Evolutionary conservation across 2,329 filamentous ascomycete species (phyloP).

Genomic region (Zasmidium cellare): DNA sequence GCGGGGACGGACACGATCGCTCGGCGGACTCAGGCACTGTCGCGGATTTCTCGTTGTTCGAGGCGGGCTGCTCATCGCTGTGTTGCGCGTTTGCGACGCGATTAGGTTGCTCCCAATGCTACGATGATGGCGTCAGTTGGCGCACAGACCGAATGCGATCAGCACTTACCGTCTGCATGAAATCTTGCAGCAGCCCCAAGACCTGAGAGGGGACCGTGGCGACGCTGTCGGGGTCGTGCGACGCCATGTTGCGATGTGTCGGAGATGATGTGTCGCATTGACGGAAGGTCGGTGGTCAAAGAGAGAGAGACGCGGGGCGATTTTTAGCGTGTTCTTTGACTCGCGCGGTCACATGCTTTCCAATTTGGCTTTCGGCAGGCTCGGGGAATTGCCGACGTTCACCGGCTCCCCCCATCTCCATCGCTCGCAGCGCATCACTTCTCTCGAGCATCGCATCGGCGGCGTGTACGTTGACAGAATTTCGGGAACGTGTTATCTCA

Average conservation of each 20-base stretch:
- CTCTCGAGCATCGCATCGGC: too few relatives aligned
- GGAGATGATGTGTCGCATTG: constrained; percentile 2
- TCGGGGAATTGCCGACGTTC: neutral
- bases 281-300: neutral
- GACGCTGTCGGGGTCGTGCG: constrained; percentile 27
- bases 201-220: constrained; percentile 16
- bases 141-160: neutral
- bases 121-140: constrained; percentile 30
- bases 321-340: neutral
- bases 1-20: neutral
- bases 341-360: neutral
- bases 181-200: neutral
- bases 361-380: neutral
- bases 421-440: too few relatives aligned
- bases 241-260: constrained; percentile 21
- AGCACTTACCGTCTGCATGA: constrained; percentile 24
- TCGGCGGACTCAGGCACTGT: constrained; percentile 23
- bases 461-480: too few relatives aligned
- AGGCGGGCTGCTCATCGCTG: too few relatives aligned
- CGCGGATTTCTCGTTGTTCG: neutral
- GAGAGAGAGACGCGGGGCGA: neutral
- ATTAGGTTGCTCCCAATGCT: constrained; percentile 25
- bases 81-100: constrained; percentile 4
- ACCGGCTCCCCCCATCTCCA: too few relatives aligned
- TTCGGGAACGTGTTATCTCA: too few relatives aligned